A percentile compares a stretch with the other conserved stretches of the same genome.
phyloP scores from a whole-genome alignment of 805 yeast genomes.

The Lipomyces yamanashiensis region DNA sequence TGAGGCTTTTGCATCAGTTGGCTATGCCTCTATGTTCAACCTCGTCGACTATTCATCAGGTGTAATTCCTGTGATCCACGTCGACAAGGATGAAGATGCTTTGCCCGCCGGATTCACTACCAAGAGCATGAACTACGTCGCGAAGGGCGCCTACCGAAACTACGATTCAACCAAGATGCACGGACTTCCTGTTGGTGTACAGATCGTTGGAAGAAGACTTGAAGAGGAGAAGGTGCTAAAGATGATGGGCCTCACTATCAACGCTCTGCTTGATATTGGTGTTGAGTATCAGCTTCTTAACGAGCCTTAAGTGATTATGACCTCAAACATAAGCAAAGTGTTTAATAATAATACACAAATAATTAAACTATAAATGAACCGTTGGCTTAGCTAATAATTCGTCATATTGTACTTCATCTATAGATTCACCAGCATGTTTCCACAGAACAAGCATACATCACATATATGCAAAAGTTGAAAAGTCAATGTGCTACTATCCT shows the following conservation, averaged over 20 bases:
- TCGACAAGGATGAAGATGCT: slow-evolving; percentile 48
- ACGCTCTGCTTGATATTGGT: slow-evolving; percentile 44
- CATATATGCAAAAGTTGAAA: not conserved
- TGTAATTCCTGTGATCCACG: slow-evolving; percentile 62
- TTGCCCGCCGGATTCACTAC: slow-evolving; percentile 43
- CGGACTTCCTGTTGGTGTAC: slow-evolving; percentile 69
- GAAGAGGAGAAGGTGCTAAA: slow-evolving; percentile 66
- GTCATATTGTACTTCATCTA: not conserved
- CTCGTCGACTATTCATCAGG: slow-evolving; percentile 62
- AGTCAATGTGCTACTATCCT: slow-evolving; percentile 1
- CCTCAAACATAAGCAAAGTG: no score
- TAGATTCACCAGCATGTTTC: slow-evolving; percentile 17
- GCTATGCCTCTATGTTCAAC: slow-evolving; percentile 62
- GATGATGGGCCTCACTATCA: slow-evolving; percentile 52
- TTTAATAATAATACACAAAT: not conserved
- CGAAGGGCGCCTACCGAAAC: slow-evolving; percentile 50
- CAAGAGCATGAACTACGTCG: slow-evolving; percentile 48
- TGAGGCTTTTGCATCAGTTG: slow-evolving; percentile 48
- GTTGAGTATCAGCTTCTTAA: slow-evolving; percentile 41
- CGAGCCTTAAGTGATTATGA: slow-evolving; percentile 17
- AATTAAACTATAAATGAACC: not conserved
- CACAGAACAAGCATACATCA: slow-evolving; percentile 29
- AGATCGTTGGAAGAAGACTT: slow-evolving; percentile 61
- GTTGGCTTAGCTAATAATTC: not conserved
- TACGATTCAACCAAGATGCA: slow-evolving; percentile 59